phyloP scores from a whole-genome alignment of 306 rosid species.

The Cucumis cinereus region DNA sequence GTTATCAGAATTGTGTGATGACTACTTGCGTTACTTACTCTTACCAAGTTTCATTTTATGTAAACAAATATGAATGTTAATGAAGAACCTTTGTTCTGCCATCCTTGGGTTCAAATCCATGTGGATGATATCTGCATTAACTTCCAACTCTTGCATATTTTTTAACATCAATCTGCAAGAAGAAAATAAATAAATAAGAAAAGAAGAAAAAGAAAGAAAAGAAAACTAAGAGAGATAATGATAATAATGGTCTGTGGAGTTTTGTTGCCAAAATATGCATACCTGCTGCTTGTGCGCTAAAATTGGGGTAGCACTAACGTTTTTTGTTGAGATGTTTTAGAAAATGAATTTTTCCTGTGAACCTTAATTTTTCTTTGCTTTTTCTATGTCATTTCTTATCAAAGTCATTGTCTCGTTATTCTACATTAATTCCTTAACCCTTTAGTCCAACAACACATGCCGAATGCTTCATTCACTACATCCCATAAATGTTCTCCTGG shows the following conservation, averaged over 20 bases:
- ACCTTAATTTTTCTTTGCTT: neutral
- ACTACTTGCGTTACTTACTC: neutral
- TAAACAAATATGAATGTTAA: neutral
- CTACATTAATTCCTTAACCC: neutral
- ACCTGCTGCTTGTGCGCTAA: neutral
- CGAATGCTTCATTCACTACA: neutral
- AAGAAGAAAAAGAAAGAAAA: neutral
- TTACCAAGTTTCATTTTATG: neutral
- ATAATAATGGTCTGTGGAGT: neutral
- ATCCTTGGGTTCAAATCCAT: neutral
- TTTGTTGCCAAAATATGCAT: neutral
- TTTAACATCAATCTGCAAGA: neutral
- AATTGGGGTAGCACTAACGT: neutral
- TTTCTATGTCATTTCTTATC: neutral
- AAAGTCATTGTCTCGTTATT: neutral
- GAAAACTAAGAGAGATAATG: neutral
- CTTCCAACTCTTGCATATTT: neutral
- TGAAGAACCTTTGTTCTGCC: neutral
- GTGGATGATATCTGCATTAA: neutral
- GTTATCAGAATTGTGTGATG: neutral
- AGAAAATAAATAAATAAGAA: neutral
- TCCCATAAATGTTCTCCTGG: neutral
- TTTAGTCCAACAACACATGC: neutral
- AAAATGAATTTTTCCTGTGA: neutral
- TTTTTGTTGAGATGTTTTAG: slow-evolving; percentile 1